A percentile compares a stretch with the other conserved stretches of the same genome.
Conservation (phyloP, 768 basidiomycete species). For the Lentinus brumalis region DNA sequence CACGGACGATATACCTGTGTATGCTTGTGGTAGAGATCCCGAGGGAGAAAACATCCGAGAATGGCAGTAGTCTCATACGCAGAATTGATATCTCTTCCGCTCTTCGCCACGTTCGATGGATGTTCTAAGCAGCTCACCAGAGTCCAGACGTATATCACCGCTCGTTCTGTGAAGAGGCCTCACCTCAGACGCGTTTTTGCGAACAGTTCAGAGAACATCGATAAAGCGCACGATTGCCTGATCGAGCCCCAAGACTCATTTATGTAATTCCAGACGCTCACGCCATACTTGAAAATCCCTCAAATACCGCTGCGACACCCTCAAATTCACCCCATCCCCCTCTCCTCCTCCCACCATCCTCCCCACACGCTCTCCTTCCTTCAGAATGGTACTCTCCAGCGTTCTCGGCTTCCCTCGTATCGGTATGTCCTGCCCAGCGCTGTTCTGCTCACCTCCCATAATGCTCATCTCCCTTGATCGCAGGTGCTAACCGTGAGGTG, state of each 20-base stretch:
- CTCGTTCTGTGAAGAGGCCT: background rate
- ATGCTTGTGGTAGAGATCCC: conserved; percentile 2
- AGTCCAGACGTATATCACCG: background rate
- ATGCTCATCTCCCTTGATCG: conserved; percentile 3
- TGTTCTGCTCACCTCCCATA: background rate
- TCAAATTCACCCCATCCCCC: conserved; percentile 18
- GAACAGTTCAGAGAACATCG: conserved; percentile 5
- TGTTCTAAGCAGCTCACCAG: background rate
- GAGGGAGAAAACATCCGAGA: background rate
- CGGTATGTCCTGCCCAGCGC: conserved; percentile 34
- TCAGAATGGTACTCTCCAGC: conserved; percentile 49
- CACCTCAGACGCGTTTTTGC: background rate
- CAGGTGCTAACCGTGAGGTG: conserved; percentile 91
- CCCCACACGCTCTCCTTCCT: conserved; percentile 7
- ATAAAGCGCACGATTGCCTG: conserved; percentile 17
- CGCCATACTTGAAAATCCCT: conserved; percentile 3
- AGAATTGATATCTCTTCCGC: background rate
- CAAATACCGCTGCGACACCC: background rate
- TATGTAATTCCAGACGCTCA: conserved; percentile 20
- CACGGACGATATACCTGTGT: background rate
- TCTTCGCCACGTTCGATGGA: background rate
- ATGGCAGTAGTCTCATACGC: background rate
- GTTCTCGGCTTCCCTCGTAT: conserved; percentile 63
- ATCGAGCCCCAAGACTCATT: conserved; percentile 6
- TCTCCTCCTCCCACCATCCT: conserved; percentile 23